phyloP scores from a whole-genome alignment of 306 rosid species.

The Pueraria montana region DNA sequence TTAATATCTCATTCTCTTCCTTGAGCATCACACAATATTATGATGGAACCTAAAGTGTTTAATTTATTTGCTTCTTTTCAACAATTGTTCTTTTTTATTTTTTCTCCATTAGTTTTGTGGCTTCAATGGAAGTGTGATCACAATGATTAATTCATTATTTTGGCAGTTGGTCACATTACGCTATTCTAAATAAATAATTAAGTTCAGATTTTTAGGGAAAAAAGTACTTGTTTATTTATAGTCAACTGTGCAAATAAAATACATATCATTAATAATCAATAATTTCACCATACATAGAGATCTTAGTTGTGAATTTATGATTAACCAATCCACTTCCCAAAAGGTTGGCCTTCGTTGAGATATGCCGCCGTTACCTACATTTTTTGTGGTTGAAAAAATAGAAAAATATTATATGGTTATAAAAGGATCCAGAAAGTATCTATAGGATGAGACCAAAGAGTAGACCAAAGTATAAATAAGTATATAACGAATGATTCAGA shows the following conservation, averaged over 20 bases:
- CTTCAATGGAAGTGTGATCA: constrained; percentile 5
- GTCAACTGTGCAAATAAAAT: constrained; percentile 32
- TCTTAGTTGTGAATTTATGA: background rate
- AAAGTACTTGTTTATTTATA: background rate
- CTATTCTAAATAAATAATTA: background rate
- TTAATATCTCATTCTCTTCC: constrained; percentile 8
- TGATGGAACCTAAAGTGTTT: background rate
- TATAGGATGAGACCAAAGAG: background rate
- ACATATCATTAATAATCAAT: background rate
- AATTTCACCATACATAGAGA: background rate
- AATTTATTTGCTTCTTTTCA: background rate
- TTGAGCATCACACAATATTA: constrained; percentile 1
- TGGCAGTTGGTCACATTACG: constrained; percentile 37
- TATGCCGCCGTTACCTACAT: background rate
- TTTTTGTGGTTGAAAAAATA: constrained; percentile 15
- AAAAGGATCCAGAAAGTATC: constrained; percentile 8
- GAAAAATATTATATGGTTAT: background rate
- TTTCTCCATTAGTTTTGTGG: background rate
- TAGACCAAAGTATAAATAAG: background rate
- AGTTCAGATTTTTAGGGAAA: background rate
- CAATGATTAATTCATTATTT: constrained; percentile 24
- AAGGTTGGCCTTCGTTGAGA: background rate
- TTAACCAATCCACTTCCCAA: constrained; percentile 1
- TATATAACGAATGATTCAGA: constrained; percentile 17
- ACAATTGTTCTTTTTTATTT: background rate